Conservation (phyloP, 1,284 basidiomycete genomes). For the Entoloma clypeatum region DNA sequence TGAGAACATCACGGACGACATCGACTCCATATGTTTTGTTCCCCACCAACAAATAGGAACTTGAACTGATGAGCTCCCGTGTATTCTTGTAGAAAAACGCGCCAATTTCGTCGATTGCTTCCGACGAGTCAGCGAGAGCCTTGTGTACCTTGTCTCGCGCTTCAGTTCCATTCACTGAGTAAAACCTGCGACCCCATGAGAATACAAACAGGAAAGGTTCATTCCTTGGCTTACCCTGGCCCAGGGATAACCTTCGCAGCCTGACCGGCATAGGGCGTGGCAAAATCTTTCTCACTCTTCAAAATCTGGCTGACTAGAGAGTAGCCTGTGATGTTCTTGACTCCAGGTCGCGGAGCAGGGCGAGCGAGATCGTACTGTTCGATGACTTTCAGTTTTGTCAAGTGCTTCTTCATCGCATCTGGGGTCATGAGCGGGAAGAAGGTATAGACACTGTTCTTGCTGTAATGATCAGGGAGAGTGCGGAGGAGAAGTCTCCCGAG, state of each 20-base stretch:
- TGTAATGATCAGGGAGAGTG: conserved; percentile 66
- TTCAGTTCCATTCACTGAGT: conserved; percentile 45
- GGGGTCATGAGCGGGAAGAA: conserved; percentile 88
- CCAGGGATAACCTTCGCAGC: conserved; percentile 51
- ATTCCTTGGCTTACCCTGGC: conserved; percentile 45
- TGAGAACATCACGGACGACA: conserved; percentile 68
- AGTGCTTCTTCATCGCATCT: conserved; percentile 54
- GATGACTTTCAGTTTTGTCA: conserved; percentile 51
- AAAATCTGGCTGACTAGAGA: conserved; percentile 51
- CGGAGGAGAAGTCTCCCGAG: conserved; percentile 73
- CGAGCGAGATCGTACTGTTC: conserved; percentile 51
- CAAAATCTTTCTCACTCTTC: conserved; percentile 43
- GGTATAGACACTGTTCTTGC: conserved; percentile 69
- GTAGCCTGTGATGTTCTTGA: conserved; percentile 42
- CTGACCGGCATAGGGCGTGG: conserved; percentile 44
- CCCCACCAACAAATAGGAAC: conserved; percentile 53
- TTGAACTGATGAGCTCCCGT: conserved; percentile 45
- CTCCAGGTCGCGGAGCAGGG: conserved; percentile 32
- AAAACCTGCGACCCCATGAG: conserved; percentile 42
- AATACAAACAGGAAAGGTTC: not conserved
- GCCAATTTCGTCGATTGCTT: conserved; percentile 46
- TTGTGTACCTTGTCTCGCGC: conserved; percentile 48
- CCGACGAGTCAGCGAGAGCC: conserved; percentile 44
- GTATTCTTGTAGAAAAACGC: conserved; percentile 63
- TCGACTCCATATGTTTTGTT: conserved; percentile 54